Evolutionary conservation across 129 eudicot species (phyloP), one percentile per base, ranked within the genome.

Genomic region (Centrapalus pauciflorus): DNA sequence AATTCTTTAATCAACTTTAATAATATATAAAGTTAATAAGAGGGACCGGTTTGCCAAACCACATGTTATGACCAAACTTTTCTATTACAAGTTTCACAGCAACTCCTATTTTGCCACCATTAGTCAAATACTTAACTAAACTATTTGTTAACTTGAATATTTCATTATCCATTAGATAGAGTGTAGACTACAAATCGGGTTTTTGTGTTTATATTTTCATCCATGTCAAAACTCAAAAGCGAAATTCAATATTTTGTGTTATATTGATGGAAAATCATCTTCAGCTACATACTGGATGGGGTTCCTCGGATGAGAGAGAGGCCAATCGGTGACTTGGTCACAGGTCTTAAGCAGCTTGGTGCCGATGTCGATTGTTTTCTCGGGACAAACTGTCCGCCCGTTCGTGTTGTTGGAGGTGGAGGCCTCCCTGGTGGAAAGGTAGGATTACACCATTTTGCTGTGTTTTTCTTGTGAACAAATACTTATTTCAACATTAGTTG

Each of bases 401-500:
- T 93, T 16, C 90, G 99, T 37, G 80, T 93, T 29, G 80, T 69
- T 61, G 92, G 88, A 66, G 86, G 84, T 60, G 99, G 95, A 13
- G 99, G 99, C 56, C 99, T 93, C 75, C 95, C 96, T 25, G 99
- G 99, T n/a, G 99, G 99, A 66, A 93, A 89, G 92, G 99, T 93
- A 56, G 27, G 49, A 9, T 45, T 70, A 59, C 37, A 55, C 29
- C 69, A 19, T 35, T 80, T 63, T 27, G 35, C 0, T 23, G 23
- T 1, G 3, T 50, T 48, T 17, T 3, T 16, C 37, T 45, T 61
- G 25, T 1, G 4, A 24, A 20, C 0, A 1, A n/a, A 7, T 17
- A n/a, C 27, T 3, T 61, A 61, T 38, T 4, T 7, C 9, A 23
- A 2, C 2, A n/a, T n/a, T n/a, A n/a, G n/a, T n/a, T n/a, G n/a